Evolutionary conservation across 495 filamentous ascomycete genomes (phyloP).

Genomic region (Penicillium verhagenii): DNA sequence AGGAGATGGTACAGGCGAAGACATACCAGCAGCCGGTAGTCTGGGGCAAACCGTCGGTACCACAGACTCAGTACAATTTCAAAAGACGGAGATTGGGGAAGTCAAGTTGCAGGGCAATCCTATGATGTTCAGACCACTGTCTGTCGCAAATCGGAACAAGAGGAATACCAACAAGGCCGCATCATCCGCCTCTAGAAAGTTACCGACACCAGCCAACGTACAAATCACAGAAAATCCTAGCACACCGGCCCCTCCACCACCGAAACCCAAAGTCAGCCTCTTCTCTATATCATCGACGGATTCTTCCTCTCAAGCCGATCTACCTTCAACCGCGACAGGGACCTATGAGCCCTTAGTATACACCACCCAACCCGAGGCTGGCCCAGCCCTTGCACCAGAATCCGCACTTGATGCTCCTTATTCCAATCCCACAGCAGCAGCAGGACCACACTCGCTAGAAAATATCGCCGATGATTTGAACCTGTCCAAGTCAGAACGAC

Average conservation of each 20-base stretch:
- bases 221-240: conserved; percentile 6
- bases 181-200: conserved; percentile 13
- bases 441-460: conserved; percentile 42
- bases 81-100: conserved; percentile 42
- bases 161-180: conserved; percentile 47
- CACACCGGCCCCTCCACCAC: conserved; percentile 20
- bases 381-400: conserved; percentile 22
- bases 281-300: conserved; percentile 53
- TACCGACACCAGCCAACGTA: conserved; percentile 9
- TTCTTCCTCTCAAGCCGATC: conserved; percentile 5
- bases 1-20: conserved; percentile 7
- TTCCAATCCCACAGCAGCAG: conserved; percentile 15
- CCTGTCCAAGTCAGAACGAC: conserved; percentile 67
- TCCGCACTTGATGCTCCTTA: conserved; percentile 5
- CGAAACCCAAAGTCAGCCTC: conserved; percentile 58
- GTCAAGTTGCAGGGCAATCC: conserved; percentile 72
- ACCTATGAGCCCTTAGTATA: conserved; percentile 55
- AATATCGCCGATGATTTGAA: conserved; percentile 71
- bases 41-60: conserved; percentile 7
- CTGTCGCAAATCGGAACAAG: conserved; percentile 70
- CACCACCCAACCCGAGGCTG: conserved; percentile 28
- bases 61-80: conserved; percentile 10
- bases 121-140: conserved; percentile 85
- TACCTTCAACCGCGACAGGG: conserved; percentile 7
- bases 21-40: conserved; percentile 22